phyloP scores from a whole-genome alignment of 352 stramenopile species.

The Pythium myriotylum region DNA sequence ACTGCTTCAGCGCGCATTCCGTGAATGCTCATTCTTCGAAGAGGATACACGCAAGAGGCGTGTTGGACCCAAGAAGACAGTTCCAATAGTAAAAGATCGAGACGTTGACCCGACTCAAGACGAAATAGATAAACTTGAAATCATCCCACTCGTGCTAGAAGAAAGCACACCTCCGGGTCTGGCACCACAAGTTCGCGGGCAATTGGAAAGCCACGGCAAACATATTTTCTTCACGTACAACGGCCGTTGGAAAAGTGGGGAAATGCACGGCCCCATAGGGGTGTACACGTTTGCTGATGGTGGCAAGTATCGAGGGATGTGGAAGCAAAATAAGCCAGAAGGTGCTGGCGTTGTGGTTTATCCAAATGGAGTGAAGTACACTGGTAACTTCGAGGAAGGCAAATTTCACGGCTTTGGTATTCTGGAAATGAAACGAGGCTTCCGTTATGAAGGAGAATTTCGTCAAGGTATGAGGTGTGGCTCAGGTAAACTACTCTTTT shows the following conservation, averaged over 20 bases:
- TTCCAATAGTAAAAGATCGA: conserved; percentile 33
- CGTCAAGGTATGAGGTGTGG: conserved; percentile 44
- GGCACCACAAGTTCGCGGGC: conserved; percentile 55
- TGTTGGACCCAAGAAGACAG: conserved; percentile 24
- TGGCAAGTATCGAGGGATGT: conserved; percentile 68
- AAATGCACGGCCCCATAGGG: conserved; percentile 66
- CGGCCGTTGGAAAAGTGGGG: conserved; percentile 64
- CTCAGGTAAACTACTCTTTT: conserved; percentile 44
- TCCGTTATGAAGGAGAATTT: conserved; percentile 69
- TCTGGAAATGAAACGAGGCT: conserved; percentile 51
- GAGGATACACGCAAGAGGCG: conserved; percentile 32
- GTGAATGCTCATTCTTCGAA: conserved; percentile 66
- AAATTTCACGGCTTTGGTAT: conserved; percentile 71
- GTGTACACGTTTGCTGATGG: conserved; percentile 75
- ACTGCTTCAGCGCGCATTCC: conserved; percentile 64
- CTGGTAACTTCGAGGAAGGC: conserved; percentile 50
- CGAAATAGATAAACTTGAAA: conserved; percentile 47
- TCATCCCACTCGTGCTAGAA: conserved; percentile 44
- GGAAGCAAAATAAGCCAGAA: conserved; percentile 39
- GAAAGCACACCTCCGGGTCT: conserved; percentile 52
- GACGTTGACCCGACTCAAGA: conserved; percentile 36
- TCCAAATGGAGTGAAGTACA: conserved; percentile 73
- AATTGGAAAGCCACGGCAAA: conserved; percentile 68
- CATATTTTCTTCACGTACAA: conserved; percentile 71
- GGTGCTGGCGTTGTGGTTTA: conserved; percentile 61